Evolutionary conservation across 495 filamentous ascomycete genomes (phyloP), one percentile per base, ranked within the genome.

Genomic region (Talaromyces thailandensis): DNA sequence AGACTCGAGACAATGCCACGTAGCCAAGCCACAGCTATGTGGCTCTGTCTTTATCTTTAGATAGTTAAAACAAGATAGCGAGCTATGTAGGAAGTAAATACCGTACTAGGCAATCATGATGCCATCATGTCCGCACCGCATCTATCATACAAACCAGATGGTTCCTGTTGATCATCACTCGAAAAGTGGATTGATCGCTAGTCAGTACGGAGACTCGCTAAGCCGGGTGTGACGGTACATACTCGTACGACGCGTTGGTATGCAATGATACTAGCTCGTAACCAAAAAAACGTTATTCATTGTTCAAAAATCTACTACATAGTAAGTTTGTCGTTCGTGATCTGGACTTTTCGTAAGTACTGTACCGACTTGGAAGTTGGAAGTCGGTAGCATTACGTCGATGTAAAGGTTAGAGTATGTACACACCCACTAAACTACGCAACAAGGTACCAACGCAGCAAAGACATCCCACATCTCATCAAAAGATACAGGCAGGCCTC

Each of bases 81-180:
- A 16, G 35, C 35, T 37, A 37, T 16, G 14, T 40, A 40, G 14
- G 14, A 48, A 18, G 43, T 21, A 12, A 23, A 1, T 48, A 23
- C 43, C 18, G 5, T 48, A 48, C 43, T 48, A 21, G 43, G 43
- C n/a, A 48, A 48, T 18, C 43, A 48, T 48, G 43, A 48, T 48
- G 43, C 43, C 43, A 48, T 48, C 16, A 21, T 21, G 43, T 23
- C 18, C 18, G 3, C 14, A 48, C 9, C 43, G 18, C 43, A 48
- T 48, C 43, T 18, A n/a, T n/a, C 8, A n/a, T 5, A 48, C n/a
- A 18, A 48, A 48, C n/a, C 43, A 55, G 23, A 55, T 55, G 51
- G 51, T 55, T 55, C 51, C 51, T 55, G 51, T 55, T 55, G 51
- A 55, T 55, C 51, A 55, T 29, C 51, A 28, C 51, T 25, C 23